phyloP scores from a whole-genome alignment of 768 basidiomycete genomes.

The Punctularia strigosozonata region DNA sequence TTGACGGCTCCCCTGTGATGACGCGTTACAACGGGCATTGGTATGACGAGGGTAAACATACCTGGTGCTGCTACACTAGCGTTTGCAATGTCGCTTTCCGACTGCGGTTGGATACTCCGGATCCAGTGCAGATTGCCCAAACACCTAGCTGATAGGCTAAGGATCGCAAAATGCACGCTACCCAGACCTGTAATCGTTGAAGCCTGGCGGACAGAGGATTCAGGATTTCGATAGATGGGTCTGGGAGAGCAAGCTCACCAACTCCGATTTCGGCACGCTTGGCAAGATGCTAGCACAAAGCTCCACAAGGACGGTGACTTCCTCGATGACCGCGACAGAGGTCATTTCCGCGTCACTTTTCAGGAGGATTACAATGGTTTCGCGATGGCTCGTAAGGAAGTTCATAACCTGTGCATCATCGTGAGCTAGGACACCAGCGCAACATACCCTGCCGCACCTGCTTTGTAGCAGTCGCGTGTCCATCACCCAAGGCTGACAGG shows the following conservation, averaged over 20 bases:
- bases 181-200: slow-evolving; percentile 75
- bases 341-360: slow-evolving; percentile 59
- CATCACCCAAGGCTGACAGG: slow-evolving; percentile 62
- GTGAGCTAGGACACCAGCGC: background rate
- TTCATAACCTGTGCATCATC: slow-evolving; percentile 49
- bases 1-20: slow-evolving; percentile 33
- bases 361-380: slow-evolving; percentile 73
- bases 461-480: slow-evolving; percentile 53
- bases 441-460: slow-evolving; percentile 34
- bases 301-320: slow-evolving; percentile 68
- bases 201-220: slow-evolving; percentile 19
- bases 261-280: slow-evolving; percentile 60
- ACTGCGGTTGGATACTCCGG: slow-evolving; percentile 45
- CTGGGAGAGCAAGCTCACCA: slow-evolving; percentile 37
- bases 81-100: slow-evolving; percentile 51
- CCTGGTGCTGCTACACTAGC: slow-evolving; percentile 44
- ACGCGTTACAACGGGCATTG: slow-evolving; percentile 2
- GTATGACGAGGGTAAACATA: slow-evolving; percentile 15
- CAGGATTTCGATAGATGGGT: background rate
- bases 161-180: slow-evolving; percentile 68
- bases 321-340: slow-evolving; percentile 58
- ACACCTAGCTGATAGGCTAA: slow-evolving; percentile 62
- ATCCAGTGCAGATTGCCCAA: slow-evolving; percentile 51
- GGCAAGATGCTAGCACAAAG: slow-evolving; percentile 61
- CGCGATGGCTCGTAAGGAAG: slow-evolving; percentile 73